Base-by-base conservation (phyloP, 2,329 filamentous ascomycete species). In the Coniella lustricola region DNA sequence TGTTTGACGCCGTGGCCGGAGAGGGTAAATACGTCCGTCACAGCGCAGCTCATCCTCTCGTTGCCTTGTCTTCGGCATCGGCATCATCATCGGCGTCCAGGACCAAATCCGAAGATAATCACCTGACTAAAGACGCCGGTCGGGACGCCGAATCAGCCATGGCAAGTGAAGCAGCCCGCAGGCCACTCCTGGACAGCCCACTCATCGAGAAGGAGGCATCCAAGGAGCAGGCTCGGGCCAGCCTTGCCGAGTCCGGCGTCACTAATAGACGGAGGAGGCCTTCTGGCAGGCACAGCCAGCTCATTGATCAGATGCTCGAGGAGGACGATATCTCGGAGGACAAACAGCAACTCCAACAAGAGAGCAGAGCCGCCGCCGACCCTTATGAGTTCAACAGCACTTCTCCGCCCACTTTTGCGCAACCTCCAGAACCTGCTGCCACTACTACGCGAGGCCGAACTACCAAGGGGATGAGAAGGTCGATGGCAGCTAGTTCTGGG, bases 1-100 rank as follows among this genome's bases (percentile, higher is more conserved):
- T 90, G 9, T 78, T 84, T 32, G 85, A 90, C 62, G 87, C 86
- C 1, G 86, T 91, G 13, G 67, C 76, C 10, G 81, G 77, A n/a
- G 77, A 84, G 56, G 76, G 74, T 29, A 81, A 75, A 59, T 70
- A 74, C 50, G 72, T 55, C 21, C 59, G 32, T 44, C 60, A 47
- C 48, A 55, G 25, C 61, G 64, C 20, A 62, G 64, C 21, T 8
- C 49, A 48, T 29, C 53, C 33, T 31, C 54, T 52, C 3, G 53
- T 49, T 9, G 57, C 61, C 3, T 56, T 60, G 25, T 5, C 5
- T 29, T 5, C 25, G 5, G 25, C 25, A 10, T 29, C 25, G 25
- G 5, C 25, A 29, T 29, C 25, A 5, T 29, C 25, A 2, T 65
- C 64, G 1, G 55, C 52, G 3, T 55, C 55, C 8, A 67, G 64